Evolutionary conservation across 2,329 filamentous ascomycete genomes (phyloP).

Genomic region (Microsporum audouinii): DNA sequence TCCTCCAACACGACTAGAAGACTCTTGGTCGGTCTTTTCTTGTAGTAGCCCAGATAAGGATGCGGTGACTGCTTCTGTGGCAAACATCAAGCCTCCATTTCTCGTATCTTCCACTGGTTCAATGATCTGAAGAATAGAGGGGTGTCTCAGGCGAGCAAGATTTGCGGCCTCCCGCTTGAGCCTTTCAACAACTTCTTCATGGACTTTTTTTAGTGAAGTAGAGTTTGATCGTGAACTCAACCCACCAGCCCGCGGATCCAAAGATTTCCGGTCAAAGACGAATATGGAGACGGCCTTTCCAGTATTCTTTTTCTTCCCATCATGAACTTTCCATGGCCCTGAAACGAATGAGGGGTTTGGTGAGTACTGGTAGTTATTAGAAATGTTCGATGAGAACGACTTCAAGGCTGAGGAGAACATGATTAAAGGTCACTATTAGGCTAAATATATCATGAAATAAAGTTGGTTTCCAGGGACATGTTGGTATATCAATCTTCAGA

Average conservation of each 20-base stretch:
- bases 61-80: slow-evolving; percentile 79
- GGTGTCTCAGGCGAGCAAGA: slow-evolving; percentile 77
- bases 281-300: slow-evolving; percentile 84
- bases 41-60: slow-evolving; percentile 71
- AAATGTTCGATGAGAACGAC: slow-evolving; percentile 88
- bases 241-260: slow-evolving; percentile 58
- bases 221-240: slow-evolving; percentile 51
- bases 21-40: slow-evolving; percentile 83
- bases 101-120: slow-evolving; percentile 94
- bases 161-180: slow-evolving; percentile 85
- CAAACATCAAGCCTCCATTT: slow-evolving; percentile 85
- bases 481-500: not conserved
- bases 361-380: slow-evolving; percentile 76
- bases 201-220: slow-evolving; percentile 61
- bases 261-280: slow-evolving; percentile 78
- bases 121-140: slow-evolving; percentile 79
- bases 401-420: slow-evolving; percentile 95
- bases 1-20: slow-evolving; percentile 54
- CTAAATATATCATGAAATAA: not conserved
- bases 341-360: slow-evolving; percentile 64
- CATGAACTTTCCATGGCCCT: slow-evolving; percentile 94
- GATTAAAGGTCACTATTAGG: slow-evolving; percentile 23
- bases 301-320: slow-evolving; percentile 92
- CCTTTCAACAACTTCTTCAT: slow-evolving; percentile 83
- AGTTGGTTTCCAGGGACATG: not conserved